A percentile compares a stretch with the other conserved stretches of the same genome.
phyloP scores from a whole-genome alignment of 257 asterid species.

The Solanum bukasovii region DNA sequence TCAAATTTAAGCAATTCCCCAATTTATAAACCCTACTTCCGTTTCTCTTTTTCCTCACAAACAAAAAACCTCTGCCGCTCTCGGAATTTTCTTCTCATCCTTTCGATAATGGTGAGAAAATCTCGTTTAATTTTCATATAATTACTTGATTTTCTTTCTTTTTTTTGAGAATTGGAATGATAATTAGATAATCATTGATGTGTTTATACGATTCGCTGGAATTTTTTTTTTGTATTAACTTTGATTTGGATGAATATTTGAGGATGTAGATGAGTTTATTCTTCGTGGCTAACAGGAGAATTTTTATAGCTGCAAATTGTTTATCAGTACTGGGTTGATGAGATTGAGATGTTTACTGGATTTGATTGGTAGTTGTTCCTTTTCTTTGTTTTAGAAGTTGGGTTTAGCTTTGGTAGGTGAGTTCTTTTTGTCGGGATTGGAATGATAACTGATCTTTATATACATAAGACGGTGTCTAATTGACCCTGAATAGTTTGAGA shows the following conservation, averaged over 20 bases:
- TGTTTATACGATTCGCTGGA: neutral
- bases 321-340: neutral
- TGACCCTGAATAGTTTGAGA: neutral
- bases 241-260: neutral
- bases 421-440: neutral
- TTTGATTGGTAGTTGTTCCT: neutral
- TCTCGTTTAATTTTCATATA: neutral
- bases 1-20: slow-evolving; percentile 1
- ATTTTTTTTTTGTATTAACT: neutral
- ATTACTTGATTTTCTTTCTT: neutral
- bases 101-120: neutral
- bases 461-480: neutral
- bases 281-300: neutral
- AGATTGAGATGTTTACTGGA: neutral
- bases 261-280: neutral
- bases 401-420: neutral
- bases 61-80: neutral
- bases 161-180: neutral
- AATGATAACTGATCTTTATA: neutral
- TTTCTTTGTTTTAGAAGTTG: neutral
- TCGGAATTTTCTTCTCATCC: neutral
- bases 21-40: slow-evolving; percentile 12
- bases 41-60: neutral
- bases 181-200: neutral
- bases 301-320: neutral